A percentile compares a stretch with the other conserved stretches of the same genome.
Evolutionary conservation across 1,284 basidiomycete genomes (phyloP).

Genomic region (Leccinum angustisporum): DNA sequence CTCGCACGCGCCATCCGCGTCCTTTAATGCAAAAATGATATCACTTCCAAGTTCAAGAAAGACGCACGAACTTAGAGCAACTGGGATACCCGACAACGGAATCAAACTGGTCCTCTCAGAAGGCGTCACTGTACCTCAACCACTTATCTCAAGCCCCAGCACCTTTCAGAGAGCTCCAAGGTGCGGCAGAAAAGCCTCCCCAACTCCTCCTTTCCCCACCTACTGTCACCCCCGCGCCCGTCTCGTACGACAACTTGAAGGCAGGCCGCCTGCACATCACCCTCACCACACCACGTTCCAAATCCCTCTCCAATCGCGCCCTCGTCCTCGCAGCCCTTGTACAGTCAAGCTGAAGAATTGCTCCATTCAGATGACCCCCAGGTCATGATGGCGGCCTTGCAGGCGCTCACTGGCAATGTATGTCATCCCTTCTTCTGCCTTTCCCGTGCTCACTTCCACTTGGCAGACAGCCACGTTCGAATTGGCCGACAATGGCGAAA

Average conservation of each 20-base stretch:
- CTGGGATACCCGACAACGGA: too few species aligned
- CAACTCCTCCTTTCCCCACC: slow-evolving; percentile 20
- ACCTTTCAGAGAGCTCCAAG: slow-evolving; percentile 24
- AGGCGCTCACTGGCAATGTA: slow-evolving; percentile 72
- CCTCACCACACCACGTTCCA: slow-evolving; percentile 93
- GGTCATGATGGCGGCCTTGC: slow-evolving; percentile 96
- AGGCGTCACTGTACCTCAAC: too few species aligned
- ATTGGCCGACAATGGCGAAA: slow-evolving; percentile 95
- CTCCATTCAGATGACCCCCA: slow-evolving; percentile 98
- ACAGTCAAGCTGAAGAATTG: slow-evolving; percentile 88
- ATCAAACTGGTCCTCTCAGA: too few species aligned
- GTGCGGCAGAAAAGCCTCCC: slow-evolving; percentile 14
- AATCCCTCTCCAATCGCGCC: slow-evolving; percentile 96
- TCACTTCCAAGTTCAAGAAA: too few species aligned
- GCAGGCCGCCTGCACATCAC: slow-evolving; percentile 44
- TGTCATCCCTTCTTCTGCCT: slow-evolving; percentile 14
- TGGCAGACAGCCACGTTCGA: slow-evolving; percentile 79
- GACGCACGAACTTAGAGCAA: too few species aligned
- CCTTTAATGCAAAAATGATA: slow-evolving; percentile 15
- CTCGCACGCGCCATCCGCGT: slow-evolving; percentile 52
- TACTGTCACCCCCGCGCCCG: not conserved
- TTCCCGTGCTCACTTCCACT: slow-evolving; percentile 3
- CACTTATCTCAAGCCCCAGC: slow-evolving; percentile 39
- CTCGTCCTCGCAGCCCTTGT: slow-evolving; percentile 91
- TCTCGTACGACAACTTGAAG: not conserved